Evolutionary conservation across 2,329 filamentous ascomycete species (phyloP), one percentile per base, ranked within the genome.

Genomic region (Alternaria tenuissima): DNA sequence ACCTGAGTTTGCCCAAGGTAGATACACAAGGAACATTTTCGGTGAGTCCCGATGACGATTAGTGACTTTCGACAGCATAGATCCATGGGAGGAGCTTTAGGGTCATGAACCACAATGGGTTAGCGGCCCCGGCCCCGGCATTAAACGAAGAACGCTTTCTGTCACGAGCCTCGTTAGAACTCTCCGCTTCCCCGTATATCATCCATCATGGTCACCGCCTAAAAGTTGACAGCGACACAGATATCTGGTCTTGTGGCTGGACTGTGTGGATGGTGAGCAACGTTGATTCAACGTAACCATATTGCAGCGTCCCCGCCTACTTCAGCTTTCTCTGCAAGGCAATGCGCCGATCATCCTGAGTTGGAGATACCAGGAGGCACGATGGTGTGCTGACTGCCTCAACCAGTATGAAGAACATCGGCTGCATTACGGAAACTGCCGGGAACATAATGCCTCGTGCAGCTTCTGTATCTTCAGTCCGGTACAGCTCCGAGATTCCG

Each of bases 351-450:
- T 2, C 26, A 0, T 32, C 44, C 28, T 14, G 14, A 48, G 18
- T 24, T 16, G 24, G 12, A 32, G 30, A n/a, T 22, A 32, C 12
- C 11, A 9, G 20, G 26, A 26, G 20, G 11, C 8, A 22, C 9
- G 18, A 38, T 39, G 6, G n/a, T 59, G 16, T 39, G 32, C 57
- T 63, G 44, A 63, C 43, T 18, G 36, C 22, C 41, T 22, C 24
- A 49, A 36, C 14, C 26, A 74, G 69, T 73, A 70, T 52, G 70
- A 71, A 53, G 52, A 73, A 54, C 44, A 30, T 5, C 67, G 63
- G 38, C 64, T 71, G 22, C 52, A 55, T 18, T 73, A 66, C 30
- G 44, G 47, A 5, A 68, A 70, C 24, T 72, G 68, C 49, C 47
- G 28, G 9, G 65, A 59, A 44, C 62, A 65, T 7, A 46, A 57